These are phyloP conservation scores for Neospermospora avenae DNA, from an alignment of 2,329 filamentous ascomycete species.

Conservation along the genomic window DNA sequence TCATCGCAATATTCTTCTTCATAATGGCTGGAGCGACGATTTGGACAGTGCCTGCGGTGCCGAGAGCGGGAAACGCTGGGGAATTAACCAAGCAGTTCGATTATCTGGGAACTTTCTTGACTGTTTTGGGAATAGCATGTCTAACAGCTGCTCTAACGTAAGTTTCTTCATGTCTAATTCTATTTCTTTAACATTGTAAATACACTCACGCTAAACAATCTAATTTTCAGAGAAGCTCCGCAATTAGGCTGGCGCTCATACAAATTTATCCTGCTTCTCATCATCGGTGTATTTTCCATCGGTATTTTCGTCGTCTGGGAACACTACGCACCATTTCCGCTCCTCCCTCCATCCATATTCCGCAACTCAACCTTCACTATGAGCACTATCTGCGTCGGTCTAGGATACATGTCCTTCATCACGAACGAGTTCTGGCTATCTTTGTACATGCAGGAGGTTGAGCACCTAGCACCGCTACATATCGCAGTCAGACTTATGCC, in stretches of 20 bases:
- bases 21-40: slow-evolving; percentile 54
- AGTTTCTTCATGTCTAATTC: slow-evolving; percentile 6
- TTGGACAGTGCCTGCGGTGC: slow-evolving; percentile 59
- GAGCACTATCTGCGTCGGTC: slow-evolving; percentile 44
- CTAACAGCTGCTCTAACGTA: slow-evolving; percentile 29
- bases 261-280: slow-evolving; percentile 60
- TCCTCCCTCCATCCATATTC: slow-evolving; percentile 56
- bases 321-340: slow-evolving; percentile 44
- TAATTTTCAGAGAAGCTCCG: slow-evolving; percentile 25
- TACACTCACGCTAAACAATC: background rate
- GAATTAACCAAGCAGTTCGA: slow-evolving; percentile 23
- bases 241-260: slow-evolving; percentile 60
- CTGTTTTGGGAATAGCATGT: slow-evolving; percentile 22
- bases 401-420: slow-evolving; percentile 62
- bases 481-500: slow-evolving; percentile 55
- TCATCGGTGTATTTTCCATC: slow-evolving; percentile 56
- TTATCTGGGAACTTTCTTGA: slow-evolving; percentile 27
- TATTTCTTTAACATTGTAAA: too few species aligned
- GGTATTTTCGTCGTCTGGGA: slow-evolving; percentile 61
- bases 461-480: slow-evolving; percentile 47
- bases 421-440: slow-evolving; percentile 60
- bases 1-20: slow-evolving; percentile 62
- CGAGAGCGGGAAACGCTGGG: slow-evolving; percentile 36
- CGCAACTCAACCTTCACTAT: slow-evolving; percentile 62
- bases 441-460: slow-evolving; percentile 61